Base-by-base conservation (phyloP, 768 basidiomycete genomes). In the Myochromella boudieri region DNA sequence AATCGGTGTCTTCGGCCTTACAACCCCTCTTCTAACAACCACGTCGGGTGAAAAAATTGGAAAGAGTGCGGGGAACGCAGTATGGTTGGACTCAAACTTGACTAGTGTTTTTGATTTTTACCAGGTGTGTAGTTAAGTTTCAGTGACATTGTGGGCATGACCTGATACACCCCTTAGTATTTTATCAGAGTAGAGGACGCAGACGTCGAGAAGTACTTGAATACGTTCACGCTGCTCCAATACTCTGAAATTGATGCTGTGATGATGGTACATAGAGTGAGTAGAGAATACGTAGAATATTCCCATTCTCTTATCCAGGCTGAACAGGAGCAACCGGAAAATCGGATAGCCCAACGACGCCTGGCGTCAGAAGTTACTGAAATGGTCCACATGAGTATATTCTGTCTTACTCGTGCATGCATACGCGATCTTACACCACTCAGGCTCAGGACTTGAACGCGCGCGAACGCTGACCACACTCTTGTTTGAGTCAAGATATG, bases 41-140 rank as follows among this genome's bases (percentile, higher is more conserved):
- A 75, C 89, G 1, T 77, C 77, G 1, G 97, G 97, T 0, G 88
- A 91, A 60, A 99, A 99, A 70, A 95, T 98, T 65, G 97, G 95
- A 6, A 99, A 99, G 74, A 94, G 90, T 56, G 87, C 91, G 0
- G 95, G 95, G 3, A 98, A 97, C 58, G 95, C 95, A 1, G 69
- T 99, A 1, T 97, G 95, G 90, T 70, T 99, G 28, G 84, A 97
- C 61, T 69, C 78, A 21, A 59, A 68, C 10, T 63, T 89, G 60
- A 98, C 95, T 2, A 90, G 87, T 53, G 77, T 88, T 15, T 90
- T 90, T 55, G 95, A 97, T 53, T 93, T 99, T 59, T 98, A 97
- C 60, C 97, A 99, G 74, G 95, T 88, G 46, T 21, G 66, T n/a
- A n/a, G 25, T 24, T 22, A 15, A 25, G 49, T 42, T 42, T 38